A percentile compares a stretch with the other conserved stretches of the same genome.
Evolutionary conservation across 129 eudicot species (phyloP).

Genomic region (Centaurea solstitialis): DNA sequence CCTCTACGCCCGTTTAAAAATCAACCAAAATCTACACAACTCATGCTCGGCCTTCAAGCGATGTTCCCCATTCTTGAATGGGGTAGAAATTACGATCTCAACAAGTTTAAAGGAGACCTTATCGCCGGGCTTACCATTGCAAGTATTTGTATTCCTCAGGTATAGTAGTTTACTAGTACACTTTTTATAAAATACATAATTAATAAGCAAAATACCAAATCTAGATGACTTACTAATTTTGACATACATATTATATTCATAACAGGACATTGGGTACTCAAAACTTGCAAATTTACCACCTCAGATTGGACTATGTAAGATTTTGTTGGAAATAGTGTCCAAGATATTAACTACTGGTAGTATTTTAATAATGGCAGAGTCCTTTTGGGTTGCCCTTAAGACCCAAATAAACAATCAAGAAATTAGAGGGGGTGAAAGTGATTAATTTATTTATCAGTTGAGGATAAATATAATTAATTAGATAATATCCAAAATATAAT

Average conservation of each 20-base stretch:
- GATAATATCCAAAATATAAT: no score
- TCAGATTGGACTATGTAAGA: conserved; percentile 79
- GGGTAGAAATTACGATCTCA: conserved; percentile 58
- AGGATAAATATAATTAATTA: no score
- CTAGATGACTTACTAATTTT: conserved; percentile 14
- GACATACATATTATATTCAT: conserved; percentile 6
- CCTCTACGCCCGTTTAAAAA: conserved; percentile 75
- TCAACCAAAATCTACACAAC: conserved; percentile 57
- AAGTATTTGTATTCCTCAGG: no score
- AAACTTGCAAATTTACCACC: conserved; percentile 77
- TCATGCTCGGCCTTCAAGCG: conserved; percentile 68
- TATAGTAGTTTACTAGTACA: conserved; percentile 45
- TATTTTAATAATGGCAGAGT: no score
- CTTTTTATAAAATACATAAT: neutral
- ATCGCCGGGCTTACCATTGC: conserved; percentile 87
- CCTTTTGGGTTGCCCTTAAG: no score
- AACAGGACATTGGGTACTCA: conserved; percentile 74
- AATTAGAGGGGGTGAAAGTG: no score
- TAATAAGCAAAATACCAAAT: neutral
- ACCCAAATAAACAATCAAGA: no score
- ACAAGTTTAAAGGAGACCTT: conserved; percentile 74
- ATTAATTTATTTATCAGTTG: no score
- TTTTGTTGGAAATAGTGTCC: no score
- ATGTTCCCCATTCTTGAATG: conserved; percentile 84
- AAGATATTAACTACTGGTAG: no score